A percentile compares a stretch with the other conserved stretches of the same genome.
These are phyloP conservation scores for Mycena citricolor DNA, from an alignment of 1,284 basidiomycete genomes.

Conservation along the genomic window DNA sequence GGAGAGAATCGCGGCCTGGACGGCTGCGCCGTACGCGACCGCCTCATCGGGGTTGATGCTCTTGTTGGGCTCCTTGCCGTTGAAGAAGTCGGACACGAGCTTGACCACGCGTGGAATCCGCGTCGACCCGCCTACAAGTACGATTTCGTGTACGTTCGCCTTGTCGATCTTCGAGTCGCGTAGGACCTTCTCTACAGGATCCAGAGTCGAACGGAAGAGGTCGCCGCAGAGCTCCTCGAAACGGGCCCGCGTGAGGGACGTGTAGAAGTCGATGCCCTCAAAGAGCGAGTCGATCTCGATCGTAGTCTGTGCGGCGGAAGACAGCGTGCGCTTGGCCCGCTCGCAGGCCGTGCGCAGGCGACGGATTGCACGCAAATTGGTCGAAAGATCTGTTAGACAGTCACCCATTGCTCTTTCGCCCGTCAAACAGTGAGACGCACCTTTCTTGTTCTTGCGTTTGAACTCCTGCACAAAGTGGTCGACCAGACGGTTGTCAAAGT, in stretches of 20 bases:
- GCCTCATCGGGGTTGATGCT: conserved; percentile 99
- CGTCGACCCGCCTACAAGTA: conserved; percentile 96
- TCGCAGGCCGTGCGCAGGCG: conserved; percentile 97
- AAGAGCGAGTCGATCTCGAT: conserved; percentile 98
- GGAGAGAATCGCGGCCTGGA: conserved; percentile 96
- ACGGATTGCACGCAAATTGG: conserved; percentile 92
- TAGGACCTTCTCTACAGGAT: conserved; percentile 97
- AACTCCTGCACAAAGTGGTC: conserved; percentile 70
- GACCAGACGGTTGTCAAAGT: conserved; percentile 83
- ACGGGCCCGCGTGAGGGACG: conserved; percentile 75
- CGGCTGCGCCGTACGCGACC: conserved; percentile 97
- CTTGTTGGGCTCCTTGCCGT: conserved; percentile 93
- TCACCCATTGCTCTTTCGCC: conserved; percentile 6
- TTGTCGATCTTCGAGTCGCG: conserved; percentile 98
- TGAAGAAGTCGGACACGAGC: conserved; percentile 98
- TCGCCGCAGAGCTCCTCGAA: conserved; percentile 98
- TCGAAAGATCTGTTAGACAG: conserved; percentile 66
- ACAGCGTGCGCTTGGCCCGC: conserved; percentile 97
- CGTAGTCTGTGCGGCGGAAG: conserved; percentile 92
- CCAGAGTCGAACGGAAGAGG: conserved; percentile 93
- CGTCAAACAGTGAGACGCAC: conserved; percentile 36
- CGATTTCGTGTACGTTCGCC: conserved; percentile 90
- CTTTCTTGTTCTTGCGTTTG: conserved; percentile 89
- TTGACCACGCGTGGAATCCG: conserved; percentile 98
- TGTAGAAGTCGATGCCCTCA: conserved; percentile 98